These are phyloP conservation scores for Golubevia sp. DNA, from an alignment of 1,284 basidiomycete genomes.

Conservation along the genomic window DNA sequence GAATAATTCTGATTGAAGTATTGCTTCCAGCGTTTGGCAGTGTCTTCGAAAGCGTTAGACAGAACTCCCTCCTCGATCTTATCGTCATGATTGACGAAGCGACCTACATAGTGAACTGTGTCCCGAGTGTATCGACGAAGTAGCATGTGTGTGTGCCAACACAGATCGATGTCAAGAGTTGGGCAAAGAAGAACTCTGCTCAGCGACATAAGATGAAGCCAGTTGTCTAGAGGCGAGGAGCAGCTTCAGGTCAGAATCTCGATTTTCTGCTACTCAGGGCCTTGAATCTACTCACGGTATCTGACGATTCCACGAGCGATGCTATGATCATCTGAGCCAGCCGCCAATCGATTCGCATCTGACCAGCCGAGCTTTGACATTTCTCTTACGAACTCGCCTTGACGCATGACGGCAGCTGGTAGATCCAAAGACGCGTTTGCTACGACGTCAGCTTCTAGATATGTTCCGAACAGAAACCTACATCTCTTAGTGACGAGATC, in stretches of 20 bases:
- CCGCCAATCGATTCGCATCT: background rate
- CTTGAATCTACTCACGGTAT: slow-evolving; percentile 24
- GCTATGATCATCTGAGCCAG: slow-evolving; percentile 4
- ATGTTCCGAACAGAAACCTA: slow-evolving; percentile 4
- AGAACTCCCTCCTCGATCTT: slow-evolving; percentile 35
- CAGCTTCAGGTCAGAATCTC: background rate
- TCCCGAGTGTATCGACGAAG: slow-evolving; percentile 22
- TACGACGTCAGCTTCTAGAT: slow-evolving; percentile 3
- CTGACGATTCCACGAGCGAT: slow-evolving; percentile 19
- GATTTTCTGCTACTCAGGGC: too few species aligned
- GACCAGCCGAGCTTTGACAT: slow-evolving; percentile 32
- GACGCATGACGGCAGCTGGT: slow-evolving; percentile 26
- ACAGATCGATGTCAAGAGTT: slow-evolving; percentile 44
- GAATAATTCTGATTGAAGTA: slow-evolving; percentile 32
- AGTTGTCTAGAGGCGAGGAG: background rate
- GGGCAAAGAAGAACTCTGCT: slow-evolving; percentile 20
- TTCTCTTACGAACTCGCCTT: slow-evolving; percentile 24
- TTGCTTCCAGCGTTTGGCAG: slow-evolving; percentile 26
- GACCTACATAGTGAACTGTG: slow-evolving; percentile 21
- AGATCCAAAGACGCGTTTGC: slow-evolving; percentile 9
- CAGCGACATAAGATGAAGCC: slow-evolving; percentile 17
- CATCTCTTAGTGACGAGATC: background rate
- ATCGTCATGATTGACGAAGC: slow-evolving; percentile 47
- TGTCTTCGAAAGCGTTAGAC: slow-evolving; percentile 32
- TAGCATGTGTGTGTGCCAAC: slow-evolving; percentile 46